Percentiles rank a stretch among this genome's conserved stretches.
Conservation (phyloP, 352 stramenopile species). For the Globisporangium sylvaticum region DNA sequence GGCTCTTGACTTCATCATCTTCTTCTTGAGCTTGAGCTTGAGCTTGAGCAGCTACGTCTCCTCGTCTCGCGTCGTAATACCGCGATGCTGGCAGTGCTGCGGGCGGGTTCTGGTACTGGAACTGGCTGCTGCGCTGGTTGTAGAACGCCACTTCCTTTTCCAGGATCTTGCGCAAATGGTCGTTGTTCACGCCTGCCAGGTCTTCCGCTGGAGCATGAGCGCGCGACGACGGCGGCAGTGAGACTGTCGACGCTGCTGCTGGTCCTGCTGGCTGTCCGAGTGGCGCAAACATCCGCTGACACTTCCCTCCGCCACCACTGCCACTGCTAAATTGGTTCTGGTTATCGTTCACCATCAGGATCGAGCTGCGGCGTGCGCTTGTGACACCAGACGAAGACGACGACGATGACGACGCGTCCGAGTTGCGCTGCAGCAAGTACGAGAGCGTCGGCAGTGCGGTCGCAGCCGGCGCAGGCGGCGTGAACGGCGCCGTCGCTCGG, state of each 20-base stretch:
- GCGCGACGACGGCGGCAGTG: not conserved
- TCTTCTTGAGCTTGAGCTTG: not conserved
- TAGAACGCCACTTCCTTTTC: conserved; percentile 18
- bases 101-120: not conserved
- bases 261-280: not conserved
- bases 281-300: conserved; percentile 14
- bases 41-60: not conserved
- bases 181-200: conserved; percentile 8
- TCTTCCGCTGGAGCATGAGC: not conserved
- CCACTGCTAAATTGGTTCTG: not conserved
- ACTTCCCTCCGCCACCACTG: conserved; percentile 4
- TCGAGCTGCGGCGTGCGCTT: not conserved
- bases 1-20: not conserved
- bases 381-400: not conserved
- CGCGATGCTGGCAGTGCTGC: not conserved
- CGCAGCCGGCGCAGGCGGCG: not conserved
- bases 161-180: conserved; percentile 15
- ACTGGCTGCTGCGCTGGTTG: conserved; percentile 10
- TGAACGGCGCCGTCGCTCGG: not conserved
- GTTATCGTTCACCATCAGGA: not conserved
- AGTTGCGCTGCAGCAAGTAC: conserved; percentile 17
- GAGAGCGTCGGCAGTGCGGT: conserved; percentile 15
- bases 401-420: not conserved
- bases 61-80: not conserved
- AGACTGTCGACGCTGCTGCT: not conserved